Evolutionary conservation across 495 filamentous ascomycete species (phyloP), one percentile per base, ranked within the genome.

Genomic region (Pseudotulostoma volvatum): DNA sequence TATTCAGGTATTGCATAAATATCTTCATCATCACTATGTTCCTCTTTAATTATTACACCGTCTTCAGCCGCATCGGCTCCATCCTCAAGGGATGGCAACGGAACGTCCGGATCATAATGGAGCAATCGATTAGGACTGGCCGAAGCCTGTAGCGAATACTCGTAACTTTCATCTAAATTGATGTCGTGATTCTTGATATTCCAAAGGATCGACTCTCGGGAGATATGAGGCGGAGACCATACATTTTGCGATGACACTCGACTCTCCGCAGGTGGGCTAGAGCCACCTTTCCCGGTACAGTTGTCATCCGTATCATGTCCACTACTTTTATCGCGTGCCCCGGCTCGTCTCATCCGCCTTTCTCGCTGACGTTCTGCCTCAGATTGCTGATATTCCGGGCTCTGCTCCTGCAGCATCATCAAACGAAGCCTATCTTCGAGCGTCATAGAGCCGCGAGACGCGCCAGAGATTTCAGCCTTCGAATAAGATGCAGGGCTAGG

Each of bases 191-290:
- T 35, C 47, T 87, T 85, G 16, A 96, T 77, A 40, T 85, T 85
- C 11, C 84, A 75, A 35, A 94, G 60, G 40, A 96, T 96, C 0
- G 86, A 93, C 51, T 95, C 90, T 15, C 90, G 72, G 23, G 90
- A 95, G 49, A 94, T 88, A 18, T 77, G 79, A 9, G 82, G 81
- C 20, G 78, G 72, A 11, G 55, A 54, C 33, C 59, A 59, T 5
- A 53, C 32, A 25, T 53, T 48, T 1, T 47, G 39, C 20, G 44
- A 7, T 2, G 33, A 28, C 11, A 11, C 5, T 41, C 48, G 35
- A 56, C 45, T 17, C 41, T 43, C 14, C 44, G 44, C 8, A 47
- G 44, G 14, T 47, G 28, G 32, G 32, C 15, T 16, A 9, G 42
- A 31, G 11, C 23, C 5, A 28, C 23, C 11, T 11, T 11, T 28